Conservation (phyloP, 2,329 filamentous ascomycete species). For the Westerdykella aurantiaca region DNA sequence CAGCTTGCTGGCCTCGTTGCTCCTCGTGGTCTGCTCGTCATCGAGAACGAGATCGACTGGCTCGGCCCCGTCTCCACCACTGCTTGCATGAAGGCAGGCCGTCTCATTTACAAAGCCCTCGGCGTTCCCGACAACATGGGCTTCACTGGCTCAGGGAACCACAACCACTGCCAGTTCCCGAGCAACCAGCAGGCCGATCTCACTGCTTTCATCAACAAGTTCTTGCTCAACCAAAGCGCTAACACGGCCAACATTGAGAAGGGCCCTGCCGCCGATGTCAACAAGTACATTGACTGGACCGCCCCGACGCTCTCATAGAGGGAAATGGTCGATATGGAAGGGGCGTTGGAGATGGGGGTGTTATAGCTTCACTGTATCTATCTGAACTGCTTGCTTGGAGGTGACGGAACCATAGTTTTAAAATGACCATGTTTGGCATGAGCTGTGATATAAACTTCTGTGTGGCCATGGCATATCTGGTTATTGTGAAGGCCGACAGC, state of each 20-base stretch:
- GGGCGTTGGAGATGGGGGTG: not conserved
- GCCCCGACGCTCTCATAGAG: conserved; percentile 29
- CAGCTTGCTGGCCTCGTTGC: conserved; percentile 53
- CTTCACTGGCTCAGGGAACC: conserved; percentile 51
- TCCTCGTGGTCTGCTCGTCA: conserved; percentile 50
- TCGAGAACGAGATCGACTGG: conserved; percentile 57
- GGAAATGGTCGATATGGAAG: not conserved
- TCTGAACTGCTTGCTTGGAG: conserved; percentile 8
- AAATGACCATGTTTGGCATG: not conserved
- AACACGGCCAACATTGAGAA: conserved; percentile 33
- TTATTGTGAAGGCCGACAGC: not conserved
- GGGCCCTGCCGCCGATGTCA: conserved; percentile 23
- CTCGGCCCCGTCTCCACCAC: conserved; percentile 53
- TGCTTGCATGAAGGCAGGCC: conserved; percentile 53
- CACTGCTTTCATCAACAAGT: conserved; percentile 52
- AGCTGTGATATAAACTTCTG: too few relatives aligned
- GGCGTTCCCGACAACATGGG: conserved; percentile 53
- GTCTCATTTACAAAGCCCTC: conserved; percentile 50
- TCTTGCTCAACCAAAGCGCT: conserved; percentile 31
- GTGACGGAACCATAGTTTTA: not conserved
- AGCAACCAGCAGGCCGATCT: conserved; percentile 49
- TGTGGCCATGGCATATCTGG: too few relatives aligned
- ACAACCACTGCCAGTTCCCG: conserved; percentile 54
- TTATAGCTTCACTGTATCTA: conserved; percentile 10
- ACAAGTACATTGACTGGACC: conserved; percentile 36